These are phyloP conservation scores for Striga asiatica DNA, from an alignment of 257 asterid species.

Conservation along the genomic window DNA sequence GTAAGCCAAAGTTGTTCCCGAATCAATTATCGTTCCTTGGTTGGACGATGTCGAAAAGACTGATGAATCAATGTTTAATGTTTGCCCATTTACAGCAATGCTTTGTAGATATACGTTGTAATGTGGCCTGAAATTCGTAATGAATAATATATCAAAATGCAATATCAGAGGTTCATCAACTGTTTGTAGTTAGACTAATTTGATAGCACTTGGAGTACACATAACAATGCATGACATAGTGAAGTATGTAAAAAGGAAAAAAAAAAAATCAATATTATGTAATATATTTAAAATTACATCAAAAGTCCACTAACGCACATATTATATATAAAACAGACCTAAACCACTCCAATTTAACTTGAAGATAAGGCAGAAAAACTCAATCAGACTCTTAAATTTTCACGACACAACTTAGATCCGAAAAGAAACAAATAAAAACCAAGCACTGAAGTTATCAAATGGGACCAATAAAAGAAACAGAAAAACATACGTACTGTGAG, in stretches of 20 bases:
- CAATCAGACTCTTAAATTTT: neutral
- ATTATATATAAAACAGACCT: neutral
- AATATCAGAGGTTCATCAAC: too few species aligned
- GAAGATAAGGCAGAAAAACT: neutral
- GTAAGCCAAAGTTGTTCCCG: constrained; percentile 93
- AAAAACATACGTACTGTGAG: constrained; percentile 61
- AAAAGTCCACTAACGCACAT: neutral
- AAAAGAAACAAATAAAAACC: neutral
- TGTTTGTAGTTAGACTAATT: too few species aligned
- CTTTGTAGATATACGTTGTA: constrained; percentile 79
- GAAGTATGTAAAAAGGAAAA: too few species aligned
- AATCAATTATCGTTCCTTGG: constrained; percentile 88
- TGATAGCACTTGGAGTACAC: neutral
- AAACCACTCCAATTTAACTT: neutral
- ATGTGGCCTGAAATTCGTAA: constrained; percentile 63
- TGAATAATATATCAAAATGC: constrained; percentile 7
- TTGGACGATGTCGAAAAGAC: constrained; percentile 69
- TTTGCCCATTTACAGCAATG: constrained; percentile 72
- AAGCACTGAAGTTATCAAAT: neutral
- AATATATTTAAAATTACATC: too few species aligned
- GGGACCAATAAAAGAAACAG: neutral
- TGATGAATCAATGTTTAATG: constrained; percentile 49
- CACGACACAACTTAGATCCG: neutral
- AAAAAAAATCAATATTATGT: too few species aligned
- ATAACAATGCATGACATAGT: too few species aligned